Evolutionary conservation across 179 eudicot genomes (phyloP).

Genomic region (Camellia oleifera): DNA sequence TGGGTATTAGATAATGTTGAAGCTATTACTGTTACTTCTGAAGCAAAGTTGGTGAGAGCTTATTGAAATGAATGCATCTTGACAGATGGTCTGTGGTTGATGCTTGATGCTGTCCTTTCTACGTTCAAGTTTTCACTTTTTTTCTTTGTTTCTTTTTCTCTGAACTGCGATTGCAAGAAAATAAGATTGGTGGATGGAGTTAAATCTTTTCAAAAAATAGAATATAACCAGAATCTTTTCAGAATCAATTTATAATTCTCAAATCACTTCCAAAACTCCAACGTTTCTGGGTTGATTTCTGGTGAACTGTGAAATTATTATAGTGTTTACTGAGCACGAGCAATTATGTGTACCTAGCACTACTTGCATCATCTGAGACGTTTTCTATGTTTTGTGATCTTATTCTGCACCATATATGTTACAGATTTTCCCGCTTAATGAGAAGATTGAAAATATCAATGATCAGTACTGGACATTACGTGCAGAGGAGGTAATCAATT

Average conservation of each 20-base stretch:
- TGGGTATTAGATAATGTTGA: slow-evolving; percentile 45
- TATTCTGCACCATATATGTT: not conserved
- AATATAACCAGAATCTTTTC: not conserved
- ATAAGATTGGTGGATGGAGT: not conserved
- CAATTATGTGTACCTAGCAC: not conserved
- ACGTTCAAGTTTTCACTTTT: not conserved
- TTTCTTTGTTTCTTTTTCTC: not conserved
- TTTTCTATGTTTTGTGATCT: not conserved
- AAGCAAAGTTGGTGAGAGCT: not conserved
- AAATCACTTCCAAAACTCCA: not conserved
- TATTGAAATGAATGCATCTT: not conserved
- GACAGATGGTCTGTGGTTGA: not conserved
- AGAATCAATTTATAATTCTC: not conserved
- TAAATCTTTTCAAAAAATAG: not conserved
- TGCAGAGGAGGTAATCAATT: slow-evolving; percentile 74
- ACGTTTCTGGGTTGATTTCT: not conserved
- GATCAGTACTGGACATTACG: slow-evolving; percentile 99
- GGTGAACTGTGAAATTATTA: not conserved
- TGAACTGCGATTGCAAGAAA: not conserved
- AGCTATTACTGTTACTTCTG: slow-evolving; percentile 8
- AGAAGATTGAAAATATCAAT: slow-evolving; percentile 96
- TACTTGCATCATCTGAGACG: not conserved
- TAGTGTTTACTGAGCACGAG: not conserved
- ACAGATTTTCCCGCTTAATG: slow-evolving; percentile 83
- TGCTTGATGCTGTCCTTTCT: not conserved